Evolutionary conservation across 192 early-diverging fungal genomes (phyloP).

Genomic region (Blastocladiella britannica): DNA sequence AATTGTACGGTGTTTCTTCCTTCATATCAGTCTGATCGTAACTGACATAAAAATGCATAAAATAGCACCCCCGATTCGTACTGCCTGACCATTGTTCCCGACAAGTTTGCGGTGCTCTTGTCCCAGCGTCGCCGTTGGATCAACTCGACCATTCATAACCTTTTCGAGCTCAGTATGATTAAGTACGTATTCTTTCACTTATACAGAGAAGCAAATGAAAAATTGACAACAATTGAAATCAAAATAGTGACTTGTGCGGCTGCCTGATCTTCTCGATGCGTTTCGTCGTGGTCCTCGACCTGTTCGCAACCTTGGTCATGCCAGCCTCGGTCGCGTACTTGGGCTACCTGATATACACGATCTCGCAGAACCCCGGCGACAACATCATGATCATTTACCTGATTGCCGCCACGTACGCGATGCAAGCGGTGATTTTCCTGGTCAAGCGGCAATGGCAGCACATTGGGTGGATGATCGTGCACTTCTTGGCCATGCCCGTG

Average conservation of each 20-base stretch:
- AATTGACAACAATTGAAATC: not conserved
- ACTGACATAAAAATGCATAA: too few species aligned
- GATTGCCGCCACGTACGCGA: constrained; percentile 66
- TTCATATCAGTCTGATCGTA: too few species aligned
- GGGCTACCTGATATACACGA: constrained; percentile 54
- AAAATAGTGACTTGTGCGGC: constrained; percentile 59
- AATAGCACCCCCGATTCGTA: constrained; percentile 73
- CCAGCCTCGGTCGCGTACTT: constrained; percentile 78
- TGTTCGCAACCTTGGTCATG: constrained; percentile 81
- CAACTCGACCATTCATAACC: constrained; percentile 97
- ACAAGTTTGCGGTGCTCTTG: constrained; percentile 73
- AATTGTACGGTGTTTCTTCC: too few species aligned
- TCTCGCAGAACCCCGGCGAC: constrained; percentile 27
- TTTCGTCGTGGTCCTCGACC: constrained; percentile 84
- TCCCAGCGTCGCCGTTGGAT: constrained; percentile 99
- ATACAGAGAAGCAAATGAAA: not conserved
- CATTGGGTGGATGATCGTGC: constrained; percentile 94
- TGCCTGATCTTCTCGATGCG: constrained; percentile 95
- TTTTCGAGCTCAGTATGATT: constrained; percentile 75
- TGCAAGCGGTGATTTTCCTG: constrained; percentile 42
- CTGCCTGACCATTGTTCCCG: constrained; percentile 84
- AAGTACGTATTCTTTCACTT: constrained; percentile 1
- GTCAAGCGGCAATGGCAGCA: constrained; percentile 76
- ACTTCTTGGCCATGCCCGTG: constrained; percentile 70
- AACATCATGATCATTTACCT: constrained; percentile 59